phyloP scores from a whole-genome alignment of 2,329 filamentous ascomycete species.

The Diaporthe nobilis region DNA sequence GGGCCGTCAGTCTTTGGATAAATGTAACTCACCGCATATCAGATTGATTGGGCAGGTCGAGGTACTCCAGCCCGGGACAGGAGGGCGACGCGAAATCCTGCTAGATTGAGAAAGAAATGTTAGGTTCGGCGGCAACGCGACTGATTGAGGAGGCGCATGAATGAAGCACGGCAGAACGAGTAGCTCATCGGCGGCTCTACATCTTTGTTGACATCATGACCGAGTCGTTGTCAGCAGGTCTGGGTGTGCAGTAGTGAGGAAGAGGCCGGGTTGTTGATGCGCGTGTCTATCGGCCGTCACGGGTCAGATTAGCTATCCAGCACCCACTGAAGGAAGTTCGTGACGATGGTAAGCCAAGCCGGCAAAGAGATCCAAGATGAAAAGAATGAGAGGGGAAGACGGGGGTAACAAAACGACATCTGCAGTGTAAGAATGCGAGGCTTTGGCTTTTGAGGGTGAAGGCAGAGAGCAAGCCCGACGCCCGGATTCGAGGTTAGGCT shows the following conservation, averaged over 20 bases:
- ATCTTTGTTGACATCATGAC: conserved; percentile 33
- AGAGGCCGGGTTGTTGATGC: conserved; percentile 17
- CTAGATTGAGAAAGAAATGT: conserved; percentile 49
- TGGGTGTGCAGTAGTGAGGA: conserved; percentile 18
- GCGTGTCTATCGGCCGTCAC: conserved; percentile 27
- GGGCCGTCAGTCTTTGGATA: background rate
- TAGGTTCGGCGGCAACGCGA: conserved; percentile 45
- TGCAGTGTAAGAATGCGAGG: conserved; percentile 38
- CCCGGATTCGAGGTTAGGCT: conserved; percentile 40
- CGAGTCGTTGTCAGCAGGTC: conserved; percentile 22
- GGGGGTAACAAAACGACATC: conserved; percentile 31
- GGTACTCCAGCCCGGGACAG: conserved; percentile 66
- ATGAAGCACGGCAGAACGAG: background rate
- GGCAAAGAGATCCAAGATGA: conserved; percentile 2
- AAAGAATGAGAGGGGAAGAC: conserved; percentile 31
- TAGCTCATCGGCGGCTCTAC: conserved; percentile 35
- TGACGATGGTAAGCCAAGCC: conserved; percentile 7
- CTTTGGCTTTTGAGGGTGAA: conserved; percentile 39
- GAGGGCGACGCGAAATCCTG: conserved; percentile 70
- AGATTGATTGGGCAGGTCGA: conserved; percentile 64
- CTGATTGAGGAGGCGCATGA: conserved; percentile 40
- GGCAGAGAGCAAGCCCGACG: conserved; percentile 39
- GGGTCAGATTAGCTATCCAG: conserved; percentile 22
- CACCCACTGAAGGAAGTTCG: background rate
- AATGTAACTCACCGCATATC: conserved; percentile 68